Evolutionary conservation across 2,329 filamentous ascomycete species (phyloP), one percentile per base, ranked within the genome.

Genomic region (Aspergillus sp.): DNA sequence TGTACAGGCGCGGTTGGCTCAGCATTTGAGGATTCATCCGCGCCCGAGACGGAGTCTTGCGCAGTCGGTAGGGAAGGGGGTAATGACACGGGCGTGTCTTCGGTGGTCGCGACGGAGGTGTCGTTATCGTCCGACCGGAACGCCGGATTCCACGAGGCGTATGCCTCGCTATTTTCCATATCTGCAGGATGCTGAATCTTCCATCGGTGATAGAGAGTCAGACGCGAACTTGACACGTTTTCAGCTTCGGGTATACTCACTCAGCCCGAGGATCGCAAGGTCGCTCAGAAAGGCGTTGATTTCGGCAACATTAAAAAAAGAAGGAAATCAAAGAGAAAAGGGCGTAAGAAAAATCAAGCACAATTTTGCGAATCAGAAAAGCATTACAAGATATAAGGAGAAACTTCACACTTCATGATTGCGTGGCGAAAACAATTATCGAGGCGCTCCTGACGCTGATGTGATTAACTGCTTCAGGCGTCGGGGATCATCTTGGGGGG

Each of bases 81-180:
- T 23, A 27, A 46, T 12, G 56, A 49, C 15, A 7, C 45, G 27
- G 44, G 19, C 3, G 31, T 27, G 37, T 43, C n/a, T 39, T 50
- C 44, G 31, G 39, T 53, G 48, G 62, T 59, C 43, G 60, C 52
- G 52, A 55, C 51, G 17, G 61, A 33, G 45, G 52, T 37, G 43
- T 63, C 59, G 53, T 67, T 57, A 43, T 66, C 61, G 23, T 83
- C 77, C 39, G 79, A 77, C 66, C 81, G 74, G 59, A 82, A 70
- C 19, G 83, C 82, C 45, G 83, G 82, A 74, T 86, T 82, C 84
- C 83, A 85, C 19, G 79, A 78, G 54, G 77, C 67, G 12, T 53
- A 53, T 39, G 48, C 53, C 35, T 65, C 62, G 46, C 56, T 62
- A 56, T 67, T 56, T 49, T 66, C 64, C 67, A 73, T 72, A 31